phyloP scores from a whole-genome alignment of 371 early-diverging fungal genomes.

The Choanephora cucurbitarum region DNA sequence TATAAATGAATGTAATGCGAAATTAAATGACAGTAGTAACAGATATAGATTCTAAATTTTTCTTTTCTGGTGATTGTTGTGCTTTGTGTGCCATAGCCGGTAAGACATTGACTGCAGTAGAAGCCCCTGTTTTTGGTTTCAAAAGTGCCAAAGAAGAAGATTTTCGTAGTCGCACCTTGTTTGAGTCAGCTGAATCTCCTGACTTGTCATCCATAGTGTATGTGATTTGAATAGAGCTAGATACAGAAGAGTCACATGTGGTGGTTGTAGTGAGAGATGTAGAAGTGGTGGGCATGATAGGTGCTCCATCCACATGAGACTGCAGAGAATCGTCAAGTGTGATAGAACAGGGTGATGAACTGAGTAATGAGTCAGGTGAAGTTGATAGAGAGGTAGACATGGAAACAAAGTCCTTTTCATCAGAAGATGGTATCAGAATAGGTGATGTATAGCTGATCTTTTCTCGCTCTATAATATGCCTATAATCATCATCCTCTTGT shows the following conservation, averaged over 20 bases:
- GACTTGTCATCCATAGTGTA: conserved; percentile 4
- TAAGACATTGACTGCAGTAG: conserved; percentile 27
- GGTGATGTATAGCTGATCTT: background rate
- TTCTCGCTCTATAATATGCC: too few species aligned
- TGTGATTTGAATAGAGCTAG: conserved; percentile 1
- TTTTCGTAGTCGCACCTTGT: conserved; percentile 13
- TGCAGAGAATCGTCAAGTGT: conserved; percentile 11
- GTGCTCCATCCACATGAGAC: too few species aligned
- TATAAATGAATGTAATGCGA: background rate
- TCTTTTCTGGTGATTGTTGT: conserved; percentile 10
- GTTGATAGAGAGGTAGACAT: conserved; percentile 12
- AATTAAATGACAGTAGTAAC: conserved; percentile 5
- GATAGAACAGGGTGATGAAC: conserved; percentile 18
- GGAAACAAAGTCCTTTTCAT: background rate
- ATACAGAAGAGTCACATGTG: conserved; percentile 12
- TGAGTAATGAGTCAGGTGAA: conserved; percentile 13
- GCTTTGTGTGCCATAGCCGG: conserved; percentile 26
- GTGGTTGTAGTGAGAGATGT: background rate
- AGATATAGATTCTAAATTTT: conserved; percentile 9
- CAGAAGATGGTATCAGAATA: conserved; percentile 7
- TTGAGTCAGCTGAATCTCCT: background rate
- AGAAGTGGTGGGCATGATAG: conserved; percentile 6
- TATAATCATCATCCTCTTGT: background rate
- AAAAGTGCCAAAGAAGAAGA: conserved; percentile 24
- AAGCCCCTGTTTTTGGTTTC: conserved; percentile 25